Evolutionary conservation across 2,329 filamentous ascomycete species (phyloP), one percentile per base, ranked within the genome.

Genomic region (Paecilomyces sp.): DNA sequence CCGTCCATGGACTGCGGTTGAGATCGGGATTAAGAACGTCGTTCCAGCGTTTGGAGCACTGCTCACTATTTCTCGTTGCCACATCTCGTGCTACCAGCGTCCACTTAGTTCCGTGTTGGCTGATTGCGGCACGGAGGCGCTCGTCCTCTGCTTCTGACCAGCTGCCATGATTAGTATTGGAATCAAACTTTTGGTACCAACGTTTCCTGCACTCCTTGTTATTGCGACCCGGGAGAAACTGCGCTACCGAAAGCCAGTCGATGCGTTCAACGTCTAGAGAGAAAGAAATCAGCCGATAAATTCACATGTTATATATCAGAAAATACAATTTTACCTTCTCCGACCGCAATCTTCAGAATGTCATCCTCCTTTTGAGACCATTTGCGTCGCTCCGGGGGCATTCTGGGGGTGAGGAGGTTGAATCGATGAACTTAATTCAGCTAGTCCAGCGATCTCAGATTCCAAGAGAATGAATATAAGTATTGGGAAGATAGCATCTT

Each of bases 21-120:
- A 62, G 60, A 18, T 47, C 56, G 5, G 60, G 60, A 55, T 62
- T 58, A 12, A 62, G 55, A 12, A 60, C 60, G 25, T 62, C 60
- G 34, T 62, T 62, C 60, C 60, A 62, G 6, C 60, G 58, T 54
- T 62, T 62, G 31, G 60, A 62, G 56, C 60, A 62, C 54, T 62
- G 60, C 54, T 62, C 58, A 12, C 60, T 58, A 60, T 62, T 62
- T 47, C 60, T 54, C 24, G 60, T 62, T 8, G 54, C 58, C 53
- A 62, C 60, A 6, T 60, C 60, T 36, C 58, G 60, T 30, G 60
- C 60, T 31, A 62, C 60, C 30, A 58, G 60, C 31, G 60, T 58
- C 60, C 60, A 62, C 58, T 62, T 58, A 33, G 58, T 58, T 28
- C 60, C 60, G 18, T 62, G 33, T 13, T 58, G 60, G 55, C 57